Evolutionary conservation across 1,284 basidiomycete genomes (phyloP), one percentile per base, ranked within the genome.

Genomic region (Ganoderma sinense): DNA sequence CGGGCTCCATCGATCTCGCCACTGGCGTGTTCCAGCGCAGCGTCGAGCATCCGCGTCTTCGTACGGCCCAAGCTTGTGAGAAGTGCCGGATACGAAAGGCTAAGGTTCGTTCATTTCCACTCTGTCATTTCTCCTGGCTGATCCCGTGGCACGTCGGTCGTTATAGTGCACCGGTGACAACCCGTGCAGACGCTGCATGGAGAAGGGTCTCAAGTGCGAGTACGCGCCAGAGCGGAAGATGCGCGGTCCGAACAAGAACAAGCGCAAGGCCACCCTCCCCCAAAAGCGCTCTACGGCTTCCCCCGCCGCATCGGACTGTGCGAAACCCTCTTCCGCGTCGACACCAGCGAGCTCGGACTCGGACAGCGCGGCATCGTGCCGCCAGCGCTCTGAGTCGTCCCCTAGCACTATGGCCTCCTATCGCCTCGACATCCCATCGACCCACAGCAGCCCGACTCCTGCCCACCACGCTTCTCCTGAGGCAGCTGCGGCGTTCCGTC

Each of bases 11-110:
- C 26, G 88, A 91, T 75, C 86, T 86, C 2, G 71, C 82, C 6
- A 90, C 89, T 0, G 88, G 88, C 18, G 84, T 89, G 53, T 90
- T 89, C 75, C 89, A 89, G 77, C 85, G 84, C 8, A 85, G 86
- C 2, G 84, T 87, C 1, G 88, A 91, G 73, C 88, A 89, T 65
- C 86, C 87, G 1, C 85, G 89, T 2, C 78, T 91, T 48, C 76
- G 82, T 29, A 85, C 83, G 7, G 80, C 79, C 0, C 83, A 84
- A 69, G 84, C 83, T 2, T 85, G 84, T 72, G 83, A 84, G 75
- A 82, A 82, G 73, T 85, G 84, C 71, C 78, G 84, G n/a, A 75
- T 76, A 2, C 73, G 83, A n/a, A 85, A 85, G 73, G 83, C 83
- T 3, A 85, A 84, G 80, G 84, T 84, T 39, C 55, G 79, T 26